Evolutionary conservation across 805 yeast species (phyloP), one percentile per base, ranked within the genome.

Genomic region (Lipomyces starkeyi): DNA sequence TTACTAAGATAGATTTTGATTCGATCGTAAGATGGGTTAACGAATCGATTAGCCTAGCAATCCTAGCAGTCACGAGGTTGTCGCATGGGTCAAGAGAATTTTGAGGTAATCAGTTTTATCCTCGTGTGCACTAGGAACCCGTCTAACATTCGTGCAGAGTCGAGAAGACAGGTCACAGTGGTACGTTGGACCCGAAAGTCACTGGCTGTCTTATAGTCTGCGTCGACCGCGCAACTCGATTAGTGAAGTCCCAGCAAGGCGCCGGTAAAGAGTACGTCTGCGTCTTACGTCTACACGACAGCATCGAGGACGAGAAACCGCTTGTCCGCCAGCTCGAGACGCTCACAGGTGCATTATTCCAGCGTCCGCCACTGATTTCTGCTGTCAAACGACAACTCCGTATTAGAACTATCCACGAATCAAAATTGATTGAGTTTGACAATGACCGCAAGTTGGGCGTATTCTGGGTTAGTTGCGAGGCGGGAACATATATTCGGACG

Each of bases 211-310:
- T 95, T 80, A 95, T 95, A 80, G 99, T 95, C 70, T 95, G 99
- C 87, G 86, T 95, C 74, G 99, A 95, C 82, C 88, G 97, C 80
- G 99, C 99, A 68, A 95, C 99, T 65, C 89, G 99, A 83, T 86
- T 95, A 78, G 99, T 95, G 74, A 95, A 95, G 82, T 91, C 97
- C 64, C 99, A 95, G 84, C 99, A 95, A 82, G 98, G 98, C 83
- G 99, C 99, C 59, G 99, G 99, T 86, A 95, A 95, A 81, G 99
- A 95, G 88, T 95, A 95, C 83, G 99, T 95, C 65, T 95, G 98
- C 85, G 92, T 95, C 74, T 95, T 91, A 67, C 88, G 98, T 84
- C 85, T 95, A 76, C 99, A 95, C 80, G 98, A 94, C 73, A 93
- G 93, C 71, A 84, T 95, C 73, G 88, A 91, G 74, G 97, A 93